Conservation (phyloP, 768 basidiomycete species). For the Mycena belliarum region DNA sequence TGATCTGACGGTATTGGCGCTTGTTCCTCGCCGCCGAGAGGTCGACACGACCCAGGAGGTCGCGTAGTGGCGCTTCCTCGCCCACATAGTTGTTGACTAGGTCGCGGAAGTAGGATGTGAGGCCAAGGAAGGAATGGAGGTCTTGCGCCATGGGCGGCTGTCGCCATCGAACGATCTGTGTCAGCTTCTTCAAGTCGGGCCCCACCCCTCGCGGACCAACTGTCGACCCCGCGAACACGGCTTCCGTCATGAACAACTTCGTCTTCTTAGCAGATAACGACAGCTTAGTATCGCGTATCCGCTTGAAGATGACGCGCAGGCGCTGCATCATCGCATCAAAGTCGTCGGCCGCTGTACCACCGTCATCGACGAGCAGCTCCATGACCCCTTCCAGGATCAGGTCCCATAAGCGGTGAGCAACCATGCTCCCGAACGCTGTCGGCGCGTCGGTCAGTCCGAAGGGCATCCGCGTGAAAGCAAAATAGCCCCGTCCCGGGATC, state of each 20-base stretch:
- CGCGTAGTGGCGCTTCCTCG: conserved; percentile 32
- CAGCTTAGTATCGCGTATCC: conserved; percentile 29
- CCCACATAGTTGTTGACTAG: conserved; percentile 35
- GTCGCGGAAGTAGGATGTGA: conserved; percentile 34
- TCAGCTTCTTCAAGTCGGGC: conserved; percentile 38
- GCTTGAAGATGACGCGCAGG: conserved; percentile 27
- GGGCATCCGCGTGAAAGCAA: conserved; percentile 36
- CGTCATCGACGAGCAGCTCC: conserved; percentile 43
- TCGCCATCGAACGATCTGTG: conserved; percentile 36
- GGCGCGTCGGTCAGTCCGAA: conserved; percentile 44
- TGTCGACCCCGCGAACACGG: conserved; percentile 35
- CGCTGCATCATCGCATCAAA: conserved; percentile 31
- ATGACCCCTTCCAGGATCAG: conserved; percentile 24
- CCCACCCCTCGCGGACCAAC: conserved; percentile 34
- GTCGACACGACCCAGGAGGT: conserved; percentile 21
- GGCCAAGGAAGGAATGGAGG: conserved; percentile 35
- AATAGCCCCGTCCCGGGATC: conserved; percentile 39
- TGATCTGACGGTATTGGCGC: neutral
- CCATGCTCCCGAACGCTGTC: conserved; percentile 33
- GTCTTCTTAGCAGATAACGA: conserved; percentile 39
- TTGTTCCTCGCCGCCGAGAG: neutral
- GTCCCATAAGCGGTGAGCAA: conserved; percentile 26
- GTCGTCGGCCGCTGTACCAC: conserved; percentile 30
- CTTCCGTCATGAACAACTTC: conserved; percentile 35
- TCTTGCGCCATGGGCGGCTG: conserved; percentile 28